These are phyloP conservation scores for Tuctoria greenei DNA, from an alignment of 176 grass and related monocot genomes.

Conservation along the genomic window DNA sequence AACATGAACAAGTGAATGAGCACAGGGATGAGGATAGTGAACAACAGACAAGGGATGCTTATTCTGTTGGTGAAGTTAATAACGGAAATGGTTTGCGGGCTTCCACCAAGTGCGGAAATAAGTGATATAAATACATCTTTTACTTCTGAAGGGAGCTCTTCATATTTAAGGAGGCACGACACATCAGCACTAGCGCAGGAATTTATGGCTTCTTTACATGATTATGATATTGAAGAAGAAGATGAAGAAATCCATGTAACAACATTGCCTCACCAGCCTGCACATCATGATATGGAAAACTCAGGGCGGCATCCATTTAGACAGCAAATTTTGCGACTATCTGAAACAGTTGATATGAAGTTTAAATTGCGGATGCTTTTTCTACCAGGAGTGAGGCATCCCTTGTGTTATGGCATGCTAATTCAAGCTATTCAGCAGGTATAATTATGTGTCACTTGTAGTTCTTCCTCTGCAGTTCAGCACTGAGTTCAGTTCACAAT, in stretches of 20 bases:
- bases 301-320: slow-evolving; percentile 42
- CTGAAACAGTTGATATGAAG: slow-evolving; percentile 56
- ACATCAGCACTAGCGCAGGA: slow-evolving; percentile 41
- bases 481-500: slow-evolving; percentile 7
- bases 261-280: slow-evolving; percentile 53
- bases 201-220: slow-evolving; percentile 48
- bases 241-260: slow-evolving; percentile 51
- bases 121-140: slow-evolving; percentile 55
- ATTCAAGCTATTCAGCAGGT: slow-evolving; percentile 89
- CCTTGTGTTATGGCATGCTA: slow-evolving; percentile 67
- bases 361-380: slow-evolving; percentile 64
- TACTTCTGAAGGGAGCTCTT: slow-evolving; percentile 48
- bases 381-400: slow-evolving; percentile 77
- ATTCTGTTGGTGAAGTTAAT: slow-evolving; percentile 27
- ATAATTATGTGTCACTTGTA: slow-evolving; percentile 7
- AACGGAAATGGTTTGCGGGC: slow-evolving; percentile 54
- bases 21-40: slow-evolving; percentile 49
- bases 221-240: slow-evolving; percentile 58
- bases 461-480: not conserved
- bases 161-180: slow-evolving; percentile 52
- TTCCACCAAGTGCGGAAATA: slow-evolving; percentile 51
- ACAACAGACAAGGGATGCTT: slow-evolving; percentile 48
- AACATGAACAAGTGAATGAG: slow-evolving; percentile 56
- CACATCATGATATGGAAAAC: slow-evolving; percentile 53
- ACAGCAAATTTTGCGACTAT: slow-evolving; percentile 59